Evolutionary conservation across 2,329 filamentous ascomycete genomes (phyloP).

Genomic region (Ramularia endophylla): DNA sequence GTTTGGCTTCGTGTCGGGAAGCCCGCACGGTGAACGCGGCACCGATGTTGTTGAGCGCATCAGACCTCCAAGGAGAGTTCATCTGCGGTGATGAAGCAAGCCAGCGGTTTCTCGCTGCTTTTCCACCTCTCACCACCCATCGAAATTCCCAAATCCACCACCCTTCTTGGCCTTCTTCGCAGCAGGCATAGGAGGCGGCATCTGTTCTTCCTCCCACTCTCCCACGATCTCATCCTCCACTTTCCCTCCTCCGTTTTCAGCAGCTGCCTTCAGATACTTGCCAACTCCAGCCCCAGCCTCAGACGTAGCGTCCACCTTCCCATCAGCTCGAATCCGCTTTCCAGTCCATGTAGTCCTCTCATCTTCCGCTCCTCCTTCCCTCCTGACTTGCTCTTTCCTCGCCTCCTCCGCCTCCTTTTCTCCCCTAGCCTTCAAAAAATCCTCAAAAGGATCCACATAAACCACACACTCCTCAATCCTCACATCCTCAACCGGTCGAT

Average conservation of each 20-base stretch:
- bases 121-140: conserved; percentile 69
- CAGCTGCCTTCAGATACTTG: conserved; percentile 67
- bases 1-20: no score
- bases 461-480: conserved; percentile 76
- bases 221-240: conserved; percentile 56
- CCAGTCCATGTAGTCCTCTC: conserved; percentile 94
- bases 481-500: conserved; percentile 64
- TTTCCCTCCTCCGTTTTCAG: conserved; percentile 23
- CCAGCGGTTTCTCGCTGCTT: no score
- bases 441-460: conserved; percentile 91
- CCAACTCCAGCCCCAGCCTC: conserved; percentile 55
- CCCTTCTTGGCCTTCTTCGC: conserved; percentile 68
- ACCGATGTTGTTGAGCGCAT: no score
- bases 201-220: conserved; percentile 59
- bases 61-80: no score
- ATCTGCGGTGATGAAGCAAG: no score
- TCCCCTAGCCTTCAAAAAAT: conserved; percentile 66
- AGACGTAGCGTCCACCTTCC: conserved; percentile 44
- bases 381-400: conserved; percentile 57
- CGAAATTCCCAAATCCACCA: conserved; percentile 86
- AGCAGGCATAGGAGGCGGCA: conserved; percentile 47
- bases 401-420: conserved; percentile 54
- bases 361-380: conserved; percentile 70
- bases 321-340: conserved; percentile 71
- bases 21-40: no score